phyloP scores from a whole-genome alignment of 225 moss, liverwort and hornwort species.

The Pseudisothecium myosuroides region DNA sequence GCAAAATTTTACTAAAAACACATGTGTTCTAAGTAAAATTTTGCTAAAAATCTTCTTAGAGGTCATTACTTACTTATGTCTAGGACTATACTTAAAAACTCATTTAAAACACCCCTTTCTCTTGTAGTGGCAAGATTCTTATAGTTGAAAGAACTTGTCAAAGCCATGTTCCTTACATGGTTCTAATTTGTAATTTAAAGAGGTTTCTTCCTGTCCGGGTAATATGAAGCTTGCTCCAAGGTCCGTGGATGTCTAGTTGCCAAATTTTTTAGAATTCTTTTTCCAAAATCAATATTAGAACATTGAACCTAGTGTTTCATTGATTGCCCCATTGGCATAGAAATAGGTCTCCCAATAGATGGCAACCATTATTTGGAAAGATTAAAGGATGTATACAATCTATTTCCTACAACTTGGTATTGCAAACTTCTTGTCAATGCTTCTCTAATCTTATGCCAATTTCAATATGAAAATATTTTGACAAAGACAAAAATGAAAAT shows the following conservation, averaged over 20 bases:
- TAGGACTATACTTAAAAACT: no score
- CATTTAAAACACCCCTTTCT: no score
- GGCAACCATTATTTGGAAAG: background rate
- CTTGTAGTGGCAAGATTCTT: background rate
- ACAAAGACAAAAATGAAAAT: background rate
- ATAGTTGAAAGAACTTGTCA: background rate
- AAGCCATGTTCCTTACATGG: background rate
- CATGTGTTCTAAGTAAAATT: no score
- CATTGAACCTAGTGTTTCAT: background rate
- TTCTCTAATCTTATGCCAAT: background rate
- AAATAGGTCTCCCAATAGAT: background rate
- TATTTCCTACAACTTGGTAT: background rate
- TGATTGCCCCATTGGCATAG: background rate
- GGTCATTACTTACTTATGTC: no score
- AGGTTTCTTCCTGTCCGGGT: fast-evolving
- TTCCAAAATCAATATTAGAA: background rate
- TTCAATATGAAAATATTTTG: background rate
- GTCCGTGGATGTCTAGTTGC: fast-evolving
- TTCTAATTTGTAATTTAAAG: background rate
- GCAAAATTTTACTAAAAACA: no score
- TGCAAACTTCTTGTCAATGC: background rate
- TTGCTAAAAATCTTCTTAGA: no score
- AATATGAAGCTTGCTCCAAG: background rate
- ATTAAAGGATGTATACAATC: background rate
- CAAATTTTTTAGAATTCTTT: no score